A percentile compares a stretch with the other conserved stretches of the same genome.
phyloP scores from a whole-genome alignment of 2,329 filamentous ascomycete genomes.

The Botrytis byssoidea region DNA sequence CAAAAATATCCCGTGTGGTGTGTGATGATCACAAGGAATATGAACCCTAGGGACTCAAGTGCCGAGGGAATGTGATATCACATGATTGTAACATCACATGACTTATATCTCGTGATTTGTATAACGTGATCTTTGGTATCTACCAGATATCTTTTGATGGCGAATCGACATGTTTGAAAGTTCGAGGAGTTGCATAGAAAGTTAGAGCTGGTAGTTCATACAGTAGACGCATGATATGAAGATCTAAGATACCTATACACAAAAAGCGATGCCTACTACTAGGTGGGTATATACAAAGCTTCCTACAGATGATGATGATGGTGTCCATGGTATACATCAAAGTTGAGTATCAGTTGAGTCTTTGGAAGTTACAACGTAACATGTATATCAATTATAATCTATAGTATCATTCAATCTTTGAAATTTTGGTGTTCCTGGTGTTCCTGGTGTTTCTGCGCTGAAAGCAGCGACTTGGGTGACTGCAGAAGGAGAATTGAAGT shows the following conservation, averaged over 20 bases:
- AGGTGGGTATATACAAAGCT: not conserved
- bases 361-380: not conserved
- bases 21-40: constrained; percentile 1
- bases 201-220: not conserved
- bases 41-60: not conserved
- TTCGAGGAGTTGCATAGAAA: not conserved
- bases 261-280: not conserved
- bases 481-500: not conserved
- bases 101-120: no score
- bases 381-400: not conserved
- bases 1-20: not conserved
- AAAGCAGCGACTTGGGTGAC: constrained; percentile 3
- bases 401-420: not conserved
- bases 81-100: not conserved
- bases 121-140: not conserved
- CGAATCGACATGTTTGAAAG: not conserved
- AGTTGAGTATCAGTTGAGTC: not conserved
- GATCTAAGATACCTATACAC: not conserved
- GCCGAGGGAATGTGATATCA: not conserved
- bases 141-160: not conserved
- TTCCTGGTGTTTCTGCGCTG: not conserved
- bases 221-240: no score
- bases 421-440: no score
- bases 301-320: not conserved
- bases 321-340: not conserved